Percentiles rank a stretch among this genome's conserved stretches.
These are phyloP conservation scores for Beverwykella pulmonaria DNA, from an alignment of 495 filamentous ascomycete genomes.

Conservation along the genomic window DNA sequence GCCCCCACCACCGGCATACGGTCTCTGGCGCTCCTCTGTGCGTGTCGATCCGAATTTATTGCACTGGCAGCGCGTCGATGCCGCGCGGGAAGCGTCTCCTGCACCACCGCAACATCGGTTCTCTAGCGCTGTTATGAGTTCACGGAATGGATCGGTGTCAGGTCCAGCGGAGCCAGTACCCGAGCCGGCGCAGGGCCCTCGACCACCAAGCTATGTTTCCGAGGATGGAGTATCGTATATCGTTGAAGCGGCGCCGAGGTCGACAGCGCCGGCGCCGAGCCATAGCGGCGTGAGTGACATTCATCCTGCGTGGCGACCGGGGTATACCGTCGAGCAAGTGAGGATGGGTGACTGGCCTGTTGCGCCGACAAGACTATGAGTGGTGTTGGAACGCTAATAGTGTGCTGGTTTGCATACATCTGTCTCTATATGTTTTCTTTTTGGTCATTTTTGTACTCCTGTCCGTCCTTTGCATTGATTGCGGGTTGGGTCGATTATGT, in stretches of 20 bases:
- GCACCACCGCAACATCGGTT: conserved; percentile 17
- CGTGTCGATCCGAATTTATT: conserved; percentile 78
- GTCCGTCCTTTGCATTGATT: background rate
- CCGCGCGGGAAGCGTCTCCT: conserved; percentile 10
- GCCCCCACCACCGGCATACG: conserved; percentile 80
- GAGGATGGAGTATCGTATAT: conserved; percentile 73
- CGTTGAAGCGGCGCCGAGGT: conserved; percentile 62
- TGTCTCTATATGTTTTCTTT: background rate
- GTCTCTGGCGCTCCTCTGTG: conserved; percentile 79
- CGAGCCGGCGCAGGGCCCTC: conserved; percentile 34
- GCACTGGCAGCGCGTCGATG: conserved; percentile 70
- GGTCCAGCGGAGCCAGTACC: background rate
- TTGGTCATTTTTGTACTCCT: background rate
- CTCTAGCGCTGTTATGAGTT: conserved; percentile 22
- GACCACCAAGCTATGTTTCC: conserved; percentile 71
- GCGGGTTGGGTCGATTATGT: background rate
- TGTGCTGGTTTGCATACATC: background rate
- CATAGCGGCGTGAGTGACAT: conserved; percentile 32
- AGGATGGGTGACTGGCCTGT: conserved; percentile 8
- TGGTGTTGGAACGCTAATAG: background rate
- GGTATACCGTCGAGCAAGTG: conserved; percentile 24
- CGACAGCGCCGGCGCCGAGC: conserved; percentile 36
- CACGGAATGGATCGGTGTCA: conserved; percentile 9
- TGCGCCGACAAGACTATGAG: background rate
- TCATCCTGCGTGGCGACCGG: conserved; percentile 38